Evolutionary conservation across 805 yeast genomes (phyloP).

Genomic region (Cyberlindnera petersonii): DNA sequence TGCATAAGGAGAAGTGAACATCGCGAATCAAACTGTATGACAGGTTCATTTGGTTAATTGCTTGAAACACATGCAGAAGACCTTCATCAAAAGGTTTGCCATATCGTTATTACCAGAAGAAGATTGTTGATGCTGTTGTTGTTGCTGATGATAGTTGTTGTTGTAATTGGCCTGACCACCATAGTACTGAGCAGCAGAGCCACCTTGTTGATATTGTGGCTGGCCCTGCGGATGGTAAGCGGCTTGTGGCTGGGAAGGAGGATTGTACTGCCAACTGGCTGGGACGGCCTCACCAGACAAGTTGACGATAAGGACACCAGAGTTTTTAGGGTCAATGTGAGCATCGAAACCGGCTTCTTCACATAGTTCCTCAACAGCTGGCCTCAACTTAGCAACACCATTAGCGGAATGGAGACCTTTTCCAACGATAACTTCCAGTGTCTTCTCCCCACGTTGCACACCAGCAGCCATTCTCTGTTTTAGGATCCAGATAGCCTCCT

Average conservation of each 20-base stretch:
- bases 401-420: slow-evolving; percentile 82
- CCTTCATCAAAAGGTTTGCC: slow-evolving; percentile 23
- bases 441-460: slow-evolving; percentile 50
- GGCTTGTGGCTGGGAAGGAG: slow-evolving; percentile 30
- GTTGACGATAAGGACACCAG: slow-evolving; percentile 78
- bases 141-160: slow-evolving; percentile 16
- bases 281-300: slow-evolving; percentile 48
- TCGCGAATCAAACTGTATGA: no score
- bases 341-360: slow-evolving; percentile 56
- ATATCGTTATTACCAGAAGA: slow-evolving; percentile 15
- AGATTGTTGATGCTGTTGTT: slow-evolving; percentile 19
- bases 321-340: slow-evolving; percentile 62
- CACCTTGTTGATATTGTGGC: slow-evolving; percentile 20
- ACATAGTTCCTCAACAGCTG: slow-evolving; percentile 82
- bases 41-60: slow-evolving; percentile 19
- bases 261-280: slow-evolving; percentile 31
- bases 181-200: slow-evolving; percentile 15
- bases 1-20: no score
- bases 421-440: slow-evolving; percentile 82
- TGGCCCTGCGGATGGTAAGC: slow-evolving; percentile 18
- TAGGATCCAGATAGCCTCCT: slow-evolving; percentile 78
- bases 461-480: slow-evolving; percentile 71
- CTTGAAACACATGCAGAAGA: slow-evolving; percentile 35
- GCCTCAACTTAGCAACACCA: slow-evolving; percentile 84
- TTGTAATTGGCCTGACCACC: slow-evolving; percentile 15